Base-by-base conservation (phyloP, 352 stramenopile genomes). In the Phytophthora pinifolia region DNA sequence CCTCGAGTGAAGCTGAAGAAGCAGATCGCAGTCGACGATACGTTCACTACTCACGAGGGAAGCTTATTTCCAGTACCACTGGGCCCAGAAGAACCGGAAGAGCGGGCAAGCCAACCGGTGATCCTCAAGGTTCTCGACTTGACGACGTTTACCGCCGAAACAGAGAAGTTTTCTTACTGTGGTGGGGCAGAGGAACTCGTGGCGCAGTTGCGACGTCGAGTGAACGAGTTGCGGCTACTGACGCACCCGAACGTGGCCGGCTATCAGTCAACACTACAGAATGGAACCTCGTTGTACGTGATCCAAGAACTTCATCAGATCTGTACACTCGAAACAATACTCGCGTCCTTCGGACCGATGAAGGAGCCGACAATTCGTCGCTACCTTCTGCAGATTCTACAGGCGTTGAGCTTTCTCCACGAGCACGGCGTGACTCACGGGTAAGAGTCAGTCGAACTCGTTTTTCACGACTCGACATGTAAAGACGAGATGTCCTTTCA, bases 311-410 rank as follows among this genome's bases (percentile, higher is more conserved):
- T 53, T 1, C 54, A 67, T 15, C 65, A 79, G 33, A 74, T 64
- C 39, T 89, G 79, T 42, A 69, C 69, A n/a, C 43, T 88, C 3
- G 50, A 59, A 14, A 87, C 79, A 18, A 84, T 89, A 27, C 59
- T 91, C 2, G 67, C 73, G 44, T 83, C 76, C 8, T 91, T 91
- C 56, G 81, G 81, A 1, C 50, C 68, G 0, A 91, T 91, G 81
- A 88, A 86, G 20, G 81, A 91, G 45, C 48, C 76, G 9, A 87
- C 75, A 14, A 82, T 91, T 39, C 79, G 76, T 0, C 72, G 79
- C 0, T 92, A 92, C 22, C n/a, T 88, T 9, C 13, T 72, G 13
- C 81, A 92, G 36, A 44, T 89, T 12, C 52, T 88, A 1, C 64
- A 88, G 17, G 79, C 58, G 12, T 54, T 88, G 2, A 46, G 46